Evolutionary conservation across 2,329 filamentous ascomycete species (phyloP).

Genomic region (Lecanicillium sp.): DNA sequence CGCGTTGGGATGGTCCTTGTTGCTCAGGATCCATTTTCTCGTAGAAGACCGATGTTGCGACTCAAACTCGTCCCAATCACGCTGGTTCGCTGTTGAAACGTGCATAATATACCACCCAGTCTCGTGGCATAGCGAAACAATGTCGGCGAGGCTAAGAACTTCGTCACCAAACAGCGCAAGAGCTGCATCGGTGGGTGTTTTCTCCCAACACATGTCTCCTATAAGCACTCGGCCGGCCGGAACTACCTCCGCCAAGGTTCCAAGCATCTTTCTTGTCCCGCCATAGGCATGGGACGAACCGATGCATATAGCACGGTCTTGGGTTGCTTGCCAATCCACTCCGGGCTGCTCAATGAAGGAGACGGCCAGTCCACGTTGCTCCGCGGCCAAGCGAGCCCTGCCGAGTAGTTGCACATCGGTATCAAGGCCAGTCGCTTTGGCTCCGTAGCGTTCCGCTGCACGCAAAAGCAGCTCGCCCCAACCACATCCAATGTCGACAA

Average conservation of each 20-base stretch:
- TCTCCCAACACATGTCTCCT: constrained; percentile 12
- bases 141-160: constrained; percentile 2
- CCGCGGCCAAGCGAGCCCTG: constrained; percentile 1
- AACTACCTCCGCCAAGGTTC: constrained; percentile 7
- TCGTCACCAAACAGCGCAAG: constrained; percentile 5
- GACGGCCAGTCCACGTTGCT: neutral
- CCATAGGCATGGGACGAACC: constrained; percentile 11
- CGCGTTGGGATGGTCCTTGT: neutral
- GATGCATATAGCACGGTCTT: constrained; percentile 11
- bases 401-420: constrained; percentile 5
- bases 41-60: constrained; percentile 7
- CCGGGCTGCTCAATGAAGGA: constrained; percentile 5
- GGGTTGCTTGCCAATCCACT: neutral
- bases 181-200: constrained; percentile 4
- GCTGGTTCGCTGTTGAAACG: constrained; percentile 9
- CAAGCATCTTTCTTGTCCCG: constrained; percentile 9
- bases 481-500: constrained; percentile 12
- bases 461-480: constrained; percentile 13
- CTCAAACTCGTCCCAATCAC: constrained; percentile 12
- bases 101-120: constrained; percentile 11
- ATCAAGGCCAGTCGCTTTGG: constrained; percentile 8
- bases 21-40: constrained; percentile 9
- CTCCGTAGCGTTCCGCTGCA: neutral
- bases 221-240: constrained; percentile 9
- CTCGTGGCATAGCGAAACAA: constrained; percentile 7